Base-by-base conservation (phyloP, 768 basidiomycete species). In the Galerina marginata region DNA sequence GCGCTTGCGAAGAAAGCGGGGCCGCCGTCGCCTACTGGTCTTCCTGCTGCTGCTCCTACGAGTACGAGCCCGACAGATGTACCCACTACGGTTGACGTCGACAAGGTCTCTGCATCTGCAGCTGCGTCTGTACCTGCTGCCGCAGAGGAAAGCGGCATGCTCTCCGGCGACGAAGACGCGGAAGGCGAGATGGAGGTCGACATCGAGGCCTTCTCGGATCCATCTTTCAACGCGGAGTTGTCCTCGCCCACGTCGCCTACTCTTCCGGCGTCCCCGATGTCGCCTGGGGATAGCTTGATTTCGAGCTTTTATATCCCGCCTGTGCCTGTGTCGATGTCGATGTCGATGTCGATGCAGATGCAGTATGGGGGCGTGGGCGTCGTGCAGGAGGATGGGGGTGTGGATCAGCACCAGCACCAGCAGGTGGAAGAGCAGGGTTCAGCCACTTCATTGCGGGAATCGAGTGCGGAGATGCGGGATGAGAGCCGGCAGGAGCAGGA, bases 201-300 rank as follows among this genome's bases (percentile, higher is more conserved):
- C 16, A 70, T 74, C 26, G 75, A 75, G 56, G 71, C 74, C 9
- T 73, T 69, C 47, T 66, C 69, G 6, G 77, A 79, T 46, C 77
- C 77, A 7, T 72, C 73, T 14, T 79, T 77, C 58, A 77, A 77
- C 23, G 69, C 74, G 1, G 76, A 75, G 62, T 65, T 78, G n/a
- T 75, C 74, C 6, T 72, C 71, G 29, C 71, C 67, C 3, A 65
- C 63, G 0, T 63, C 67, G 20, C 59, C 66, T 0, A 56, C 56
- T 1, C 52, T 55, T 10, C 56, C 60, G 16, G 51, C 65, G 2
- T 11, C 52, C 10, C 50, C 60, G 10, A 48, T 59, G 42, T n/a
- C 48, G 11, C 49, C 62, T 2, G 48, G 54, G 6, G 42, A 58
- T 33, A 38, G 53, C 44, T 42, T 58, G 50, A 52, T 72, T 54